Evolutionary conservation across 495 filamentous ascomycete species (phyloP), one percentile per base, ranked within the genome.

Genomic region (Baudoinia panamericana): DNA sequence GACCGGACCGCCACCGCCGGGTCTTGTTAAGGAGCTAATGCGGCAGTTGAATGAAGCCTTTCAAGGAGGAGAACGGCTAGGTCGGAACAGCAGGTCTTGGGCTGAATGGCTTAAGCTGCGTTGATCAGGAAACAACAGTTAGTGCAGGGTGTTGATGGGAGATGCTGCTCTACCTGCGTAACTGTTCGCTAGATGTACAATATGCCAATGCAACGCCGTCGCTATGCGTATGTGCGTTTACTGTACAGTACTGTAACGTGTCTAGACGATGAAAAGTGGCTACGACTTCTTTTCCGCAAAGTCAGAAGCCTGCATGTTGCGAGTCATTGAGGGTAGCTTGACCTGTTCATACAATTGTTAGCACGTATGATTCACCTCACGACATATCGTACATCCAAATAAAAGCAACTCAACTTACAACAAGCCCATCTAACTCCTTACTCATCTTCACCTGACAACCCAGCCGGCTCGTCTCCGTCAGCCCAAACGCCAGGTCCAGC

Each of bases 391-490:
- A n/a, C 17, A 9, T 26, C 10, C 3, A 2, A 13, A 39, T 18
- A 20, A 24, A 13, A 23, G n/a, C n/a, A n/a, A n/a, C n/a, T n/a
- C n/a, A 36, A 38, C 48, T 38, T 25, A 97, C 85, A 40, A 72
- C 67, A 50, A 97, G 32, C 0, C 90, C 90, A 56, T 96, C 83
- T 39, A 96, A 63, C 47, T 88, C 83, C 60, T 82, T 84, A 16
- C 58, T 78, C 88, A 97, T 95, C 51, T 75, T 58, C 21, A 96
- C 81, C 66, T 97, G 90, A 62, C 90, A 97, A 5, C 90, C 90
- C 32, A 97, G 61, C n/a, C 90, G 72, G 30, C 84, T 93, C 32
- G 92, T 97, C 66, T 97, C 90, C 5, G 87, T 95, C 51, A 96
- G 55, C 0, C 90, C 90, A 59, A 97, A 97, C 0, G 90, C 90